Evolutionary conservation across 768 basidiomycete genomes (phyloP).

Genomic region (Boletus huronensis): DNA sequence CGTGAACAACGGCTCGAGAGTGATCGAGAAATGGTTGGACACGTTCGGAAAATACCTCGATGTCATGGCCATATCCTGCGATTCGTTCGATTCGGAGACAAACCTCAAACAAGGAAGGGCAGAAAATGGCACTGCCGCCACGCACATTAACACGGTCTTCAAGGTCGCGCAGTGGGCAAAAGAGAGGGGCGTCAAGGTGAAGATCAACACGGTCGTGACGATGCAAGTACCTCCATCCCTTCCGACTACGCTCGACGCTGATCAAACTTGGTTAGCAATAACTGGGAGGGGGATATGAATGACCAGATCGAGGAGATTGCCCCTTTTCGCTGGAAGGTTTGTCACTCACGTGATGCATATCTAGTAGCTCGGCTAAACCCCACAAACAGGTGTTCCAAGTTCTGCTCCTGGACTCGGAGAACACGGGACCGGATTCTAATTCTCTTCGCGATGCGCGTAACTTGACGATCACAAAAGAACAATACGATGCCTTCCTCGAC

Average conservation of each 20-base stretch:
- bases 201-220: constrained; percentile 34
- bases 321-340: constrained; percentile 36
- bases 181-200: constrained; percentile 29
- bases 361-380: background rate
- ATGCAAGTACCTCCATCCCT: constrained; percentile 12
- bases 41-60: constrained; percentile 35
- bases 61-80: constrained; percentile 37
- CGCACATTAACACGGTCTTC: constrained; percentile 29
- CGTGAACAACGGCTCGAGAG: constrained; percentile 32
- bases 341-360: background rate
- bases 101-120: constrained; percentile 29
- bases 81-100: constrained; percentile 32
- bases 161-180: constrained; percentile 32
- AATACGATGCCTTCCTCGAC: constrained; percentile 34
- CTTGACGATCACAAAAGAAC: constrained; percentile 29
- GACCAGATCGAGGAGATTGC: constrained; percentile 26
- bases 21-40: constrained; percentile 36
- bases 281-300: constrained; percentile 37
- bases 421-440: constrained; percentile 21
- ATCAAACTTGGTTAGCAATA: constrained; percentile 20
- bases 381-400: constrained; percentile 29
- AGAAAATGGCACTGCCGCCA: constrained; percentile 25
- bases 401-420: constrained; percentile 29
- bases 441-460: constrained; percentile 29
- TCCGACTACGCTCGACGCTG: background rate